These are phyloP conservation scores for Fusarium lyarnte DNA, from an alignment of 2,329 filamentous ascomycete species.

Conservation along the genomic window DNA sequence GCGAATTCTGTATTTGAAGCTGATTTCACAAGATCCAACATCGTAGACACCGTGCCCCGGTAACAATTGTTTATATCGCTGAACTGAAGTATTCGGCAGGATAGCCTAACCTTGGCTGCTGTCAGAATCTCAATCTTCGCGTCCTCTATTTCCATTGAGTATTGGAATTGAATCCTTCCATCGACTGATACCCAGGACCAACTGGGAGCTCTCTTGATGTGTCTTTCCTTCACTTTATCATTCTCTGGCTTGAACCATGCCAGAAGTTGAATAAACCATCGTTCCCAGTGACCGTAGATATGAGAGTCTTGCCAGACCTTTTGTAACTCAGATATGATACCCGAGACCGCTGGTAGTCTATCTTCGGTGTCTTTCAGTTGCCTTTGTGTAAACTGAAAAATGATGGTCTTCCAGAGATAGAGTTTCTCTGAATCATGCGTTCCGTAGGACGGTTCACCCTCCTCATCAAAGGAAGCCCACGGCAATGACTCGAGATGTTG, in stretches of 20 bases:
- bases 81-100: not conserved
- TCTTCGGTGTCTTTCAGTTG: accelerated
- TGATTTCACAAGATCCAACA: not conserved
- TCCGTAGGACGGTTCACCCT: not conserved
- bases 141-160: not conserved
- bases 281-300: not conserved
- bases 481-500: not conserved
- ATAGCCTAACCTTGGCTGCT: not conserved
- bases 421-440: not conserved
- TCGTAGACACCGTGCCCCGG: accelerated
- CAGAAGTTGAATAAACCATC: not conserved
- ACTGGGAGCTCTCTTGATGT: not conserved
- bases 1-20: accelerated
- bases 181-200: not conserved
- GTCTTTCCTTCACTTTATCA: accelerated
- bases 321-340: not conserved
- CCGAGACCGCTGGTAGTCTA: not conserved
- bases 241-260: not conserved
- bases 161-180: not conserved
- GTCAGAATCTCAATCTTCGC: accelerated
- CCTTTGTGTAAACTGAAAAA: not conserved
- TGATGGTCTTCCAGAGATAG: accelerated
- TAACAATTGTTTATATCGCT: accelerated
- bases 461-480: accelerated
- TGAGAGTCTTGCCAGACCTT: not conserved